A percentile compares a stretch with the other conserved stretches of the same genome.
phyloP scores from a whole-genome alignment of 371 early-diverging fungal genomes.

The Circinella minor region DNA sequence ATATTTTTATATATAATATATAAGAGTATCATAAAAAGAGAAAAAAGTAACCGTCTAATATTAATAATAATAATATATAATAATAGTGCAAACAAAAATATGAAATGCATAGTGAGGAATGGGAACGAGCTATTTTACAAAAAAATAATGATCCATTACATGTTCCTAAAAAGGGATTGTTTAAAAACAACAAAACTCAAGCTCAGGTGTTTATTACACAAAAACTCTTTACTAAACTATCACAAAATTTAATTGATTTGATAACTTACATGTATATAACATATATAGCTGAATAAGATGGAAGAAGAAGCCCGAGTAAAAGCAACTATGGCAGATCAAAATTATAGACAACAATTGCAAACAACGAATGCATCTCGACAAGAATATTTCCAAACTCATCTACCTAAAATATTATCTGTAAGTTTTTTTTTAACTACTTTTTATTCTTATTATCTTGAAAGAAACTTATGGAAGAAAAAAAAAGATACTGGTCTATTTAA shows the following conservation, averaged over 20 bases:
- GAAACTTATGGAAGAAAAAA: not conserved
- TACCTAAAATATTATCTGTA: conserved; percentile 54
- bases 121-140: conserved; percentile 77
- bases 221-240: too few species aligned
- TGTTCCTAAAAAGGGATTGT: conserved; percentile 56
- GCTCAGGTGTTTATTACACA: conserved; percentile 43
- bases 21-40: not conserved
- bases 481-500: not conserved
- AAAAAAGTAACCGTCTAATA: not conserved
- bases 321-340: conserved; percentile 71
- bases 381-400: conserved; percentile 67
- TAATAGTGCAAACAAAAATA: conserved; percentile 71
- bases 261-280: not conserved
- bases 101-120: conserved; percentile 76
- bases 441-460: not conserved
- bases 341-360: conserved; percentile 75
- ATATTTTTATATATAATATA: not conserved
- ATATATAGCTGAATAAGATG: conserved; percentile 59
- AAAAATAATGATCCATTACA: conserved; percentile 60
- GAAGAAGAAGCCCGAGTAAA: conserved; percentile 75
- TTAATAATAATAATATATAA: not conserved
- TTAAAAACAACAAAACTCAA: conserved; percentile 57
- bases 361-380: conserved; percentile 66
- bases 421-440: not conserved
- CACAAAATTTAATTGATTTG: too few species aligned